These are phyloP conservation scores for Neurospora pannonica DNA, from an alignment of 495 filamentous ascomycete species.

Conservation along the genomic window DNA sequence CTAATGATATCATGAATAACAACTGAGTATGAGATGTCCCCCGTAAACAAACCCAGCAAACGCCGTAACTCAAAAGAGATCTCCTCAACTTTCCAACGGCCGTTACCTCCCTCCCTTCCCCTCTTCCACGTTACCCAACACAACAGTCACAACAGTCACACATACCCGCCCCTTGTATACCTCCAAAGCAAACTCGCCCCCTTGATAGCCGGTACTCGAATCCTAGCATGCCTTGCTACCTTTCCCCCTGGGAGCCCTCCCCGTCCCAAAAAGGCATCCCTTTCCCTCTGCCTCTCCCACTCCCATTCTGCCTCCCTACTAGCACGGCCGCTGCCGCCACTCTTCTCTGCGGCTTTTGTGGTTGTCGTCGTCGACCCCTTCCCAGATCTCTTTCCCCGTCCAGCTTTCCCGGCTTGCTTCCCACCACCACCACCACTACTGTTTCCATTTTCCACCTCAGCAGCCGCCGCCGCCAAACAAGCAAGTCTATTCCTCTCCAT, in stretches of 20 bases:
- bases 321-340: background rate
- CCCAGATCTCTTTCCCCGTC: background rate
- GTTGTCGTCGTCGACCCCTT: background rate
- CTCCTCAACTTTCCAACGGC: background rate
- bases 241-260: no score
- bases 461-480: background rate
- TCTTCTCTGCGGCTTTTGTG: background rate
- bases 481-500: conserved; percentile 7
- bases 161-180: conserved; percentile 21
- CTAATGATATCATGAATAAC: background rate
- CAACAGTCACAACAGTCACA: conserved; percentile 5
- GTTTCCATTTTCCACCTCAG: background rate
- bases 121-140: background rate
- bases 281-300: background rate
- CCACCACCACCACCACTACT: background rate
- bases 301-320: background rate
- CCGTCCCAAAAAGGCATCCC: background rate
- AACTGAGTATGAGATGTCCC: background rate
- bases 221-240: background rate
- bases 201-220: conserved; percentile 15
- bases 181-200: conserved; percentile 29
- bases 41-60: background rate
- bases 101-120: background rate
- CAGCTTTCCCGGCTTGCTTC: background rate
- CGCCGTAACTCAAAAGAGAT: background rate